Base-by-base conservation (phyloP, 202 grass and related monocot species). In the Cymbopogon flexuosus region DNA sequence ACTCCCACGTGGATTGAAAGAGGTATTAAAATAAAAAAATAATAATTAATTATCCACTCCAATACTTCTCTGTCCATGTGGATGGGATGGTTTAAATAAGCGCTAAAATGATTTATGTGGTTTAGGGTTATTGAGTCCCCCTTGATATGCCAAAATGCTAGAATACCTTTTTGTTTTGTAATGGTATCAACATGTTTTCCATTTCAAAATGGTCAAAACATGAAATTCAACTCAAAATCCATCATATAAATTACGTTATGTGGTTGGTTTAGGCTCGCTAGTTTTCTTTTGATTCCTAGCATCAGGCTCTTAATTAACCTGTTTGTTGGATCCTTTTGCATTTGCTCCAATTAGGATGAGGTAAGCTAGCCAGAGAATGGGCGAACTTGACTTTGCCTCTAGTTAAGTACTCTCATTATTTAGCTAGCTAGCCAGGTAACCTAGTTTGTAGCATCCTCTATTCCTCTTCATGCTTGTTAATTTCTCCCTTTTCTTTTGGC, bases 371-470 rank as follows among this genome's bases (percentile, higher is more conserved):
- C 45, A 49, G 1, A 61, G 29, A 51, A 67, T 42, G n/a, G 82
- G 39, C 82, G 77, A 89, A 16, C 40, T 73, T 58, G 78, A 85
- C 72, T 89, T 89, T 43, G 76, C 77, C 65, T 71, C 71, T 30
- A 46, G 52, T 70, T 73, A 79, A 68, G 30, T 60, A 78, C 7
- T 23, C 15, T n/a, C 31, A 58, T 47, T 60, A 3, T 72, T 54
- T 65, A 22, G 52, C 45, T 49, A 49, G 8, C n/a, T 16, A 21
- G 7, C 19, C 52, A 57, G 19, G 52, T 57, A 57, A 57, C 8
- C 52, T 52, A 4, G 19, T 57, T 57, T 56, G 18, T 54, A 57
- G 52, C 35, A 68, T 54, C 12, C 41, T 65, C 21, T 66, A 39
- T 3, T 36, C 40, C 40, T 41, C 49, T 73, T 22, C 21, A 12